These are phyloP conservation scores for Schizochytrium sp. DNA, from an alignment of 108 stramenopile genomes.

Conservation along the genomic window DNA sequence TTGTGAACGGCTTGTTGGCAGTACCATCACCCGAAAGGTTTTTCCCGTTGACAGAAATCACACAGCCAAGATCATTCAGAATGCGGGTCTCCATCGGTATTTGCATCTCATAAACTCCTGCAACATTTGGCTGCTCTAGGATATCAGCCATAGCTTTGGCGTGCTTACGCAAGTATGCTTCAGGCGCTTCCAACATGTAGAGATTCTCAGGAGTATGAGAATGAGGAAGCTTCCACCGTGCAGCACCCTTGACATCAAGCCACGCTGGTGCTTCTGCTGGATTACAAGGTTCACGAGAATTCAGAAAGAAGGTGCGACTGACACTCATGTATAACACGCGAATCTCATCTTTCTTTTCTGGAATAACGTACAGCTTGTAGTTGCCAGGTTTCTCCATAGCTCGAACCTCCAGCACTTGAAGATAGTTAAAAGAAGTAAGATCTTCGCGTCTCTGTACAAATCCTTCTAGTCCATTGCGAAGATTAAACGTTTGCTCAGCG, in stretches of 20 bases:
- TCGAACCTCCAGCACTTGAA: slow-evolving; percentile 93
- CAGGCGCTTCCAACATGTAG: slow-evolving; percentile 91
- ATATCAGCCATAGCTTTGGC: slow-evolving; percentile 69
- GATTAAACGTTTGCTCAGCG: not conserved
- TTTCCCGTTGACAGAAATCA: slow-evolving; percentile 73
- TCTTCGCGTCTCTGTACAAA: slow-evolving; percentile 37
- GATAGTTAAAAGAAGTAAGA: slow-evolving; percentile 75
- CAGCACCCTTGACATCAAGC: slow-evolving; percentile 34
- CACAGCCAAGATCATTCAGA: slow-evolving; percentile 85
- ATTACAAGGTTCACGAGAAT: not conserved
- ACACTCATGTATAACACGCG: not conserved
- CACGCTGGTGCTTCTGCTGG: not conserved
- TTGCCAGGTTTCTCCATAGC: slow-evolving; percentile 79
- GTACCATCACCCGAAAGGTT: not conserved
- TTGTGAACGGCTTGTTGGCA: slow-evolving; percentile 4
- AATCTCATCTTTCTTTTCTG: slow-evolving; percentile 17
- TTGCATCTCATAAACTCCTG: slow-evolving; percentile 88
- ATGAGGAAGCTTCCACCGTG: slow-evolving; percentile 89
- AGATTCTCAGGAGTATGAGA: slow-evolving; percentile 71
- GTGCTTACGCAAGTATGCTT: slow-evolving; percentile 74
- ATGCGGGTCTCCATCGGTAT: slow-evolving; percentile 84
- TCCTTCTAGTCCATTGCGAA: not conserved
- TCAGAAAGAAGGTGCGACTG: slow-evolving; percentile 74
- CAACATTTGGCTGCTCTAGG: slow-evolving; percentile 73
- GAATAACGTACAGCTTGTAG: slow-evolving; percentile 87